Percentiles rank a stretch among this genome's conserved stretches.
phyloP scores from a whole-genome alignment of 2,329 filamentous ascomycete genomes.

The Bipolaris cookei region DNA sequence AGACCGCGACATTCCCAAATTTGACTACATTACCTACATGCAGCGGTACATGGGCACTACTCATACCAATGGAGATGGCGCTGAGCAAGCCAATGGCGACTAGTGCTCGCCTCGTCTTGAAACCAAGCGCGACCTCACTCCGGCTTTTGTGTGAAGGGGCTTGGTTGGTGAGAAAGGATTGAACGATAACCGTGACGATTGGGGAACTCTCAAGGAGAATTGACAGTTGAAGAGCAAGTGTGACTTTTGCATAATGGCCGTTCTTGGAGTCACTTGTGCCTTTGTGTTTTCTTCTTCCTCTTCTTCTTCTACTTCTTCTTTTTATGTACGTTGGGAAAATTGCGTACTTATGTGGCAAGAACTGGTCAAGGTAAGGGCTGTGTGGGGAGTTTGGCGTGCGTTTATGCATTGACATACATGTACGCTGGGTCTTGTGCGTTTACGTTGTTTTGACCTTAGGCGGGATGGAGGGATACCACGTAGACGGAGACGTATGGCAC shows the following conservation, averaged over 20 bases:
- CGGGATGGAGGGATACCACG: not conserved
- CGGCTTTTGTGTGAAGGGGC: slow-evolving; percentile 21
- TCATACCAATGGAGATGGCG: slow-evolving; percentile 30
- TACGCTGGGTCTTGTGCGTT: not conserved
- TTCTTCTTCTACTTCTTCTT: not conserved
- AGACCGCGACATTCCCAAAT: slow-evolving; percentile 85
- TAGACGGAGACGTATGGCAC: not conserved
- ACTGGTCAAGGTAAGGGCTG: not conserved
- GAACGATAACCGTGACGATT: slow-evolving; percentile 2
- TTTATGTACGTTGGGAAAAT: not conserved
- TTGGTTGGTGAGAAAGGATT: slow-evolving; percentile 1
- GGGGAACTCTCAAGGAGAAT: not conserved
- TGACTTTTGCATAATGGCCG: slow-evolving; percentile 11
- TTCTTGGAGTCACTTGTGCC: slow-evolving; percentile 3
- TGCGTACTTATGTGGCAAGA: not conserved
- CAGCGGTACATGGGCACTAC: slow-evolving; percentile 64
- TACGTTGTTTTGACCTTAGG: not conserved
- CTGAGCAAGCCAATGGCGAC: slow-evolving; percentile 31
- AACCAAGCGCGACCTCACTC: slow-evolving; percentile 20
- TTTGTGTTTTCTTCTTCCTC: not conserved
- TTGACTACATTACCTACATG: slow-evolving; percentile 98
- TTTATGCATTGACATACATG: not conserved
- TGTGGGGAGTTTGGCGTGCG: not conserved
- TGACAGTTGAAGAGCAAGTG: not conserved
- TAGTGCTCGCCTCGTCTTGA: slow-evolving; percentile 24